Evolutionary conservation across 1,284 basidiomycete species (phyloP).

Genomic region (Marasmius oreades): DNA sequence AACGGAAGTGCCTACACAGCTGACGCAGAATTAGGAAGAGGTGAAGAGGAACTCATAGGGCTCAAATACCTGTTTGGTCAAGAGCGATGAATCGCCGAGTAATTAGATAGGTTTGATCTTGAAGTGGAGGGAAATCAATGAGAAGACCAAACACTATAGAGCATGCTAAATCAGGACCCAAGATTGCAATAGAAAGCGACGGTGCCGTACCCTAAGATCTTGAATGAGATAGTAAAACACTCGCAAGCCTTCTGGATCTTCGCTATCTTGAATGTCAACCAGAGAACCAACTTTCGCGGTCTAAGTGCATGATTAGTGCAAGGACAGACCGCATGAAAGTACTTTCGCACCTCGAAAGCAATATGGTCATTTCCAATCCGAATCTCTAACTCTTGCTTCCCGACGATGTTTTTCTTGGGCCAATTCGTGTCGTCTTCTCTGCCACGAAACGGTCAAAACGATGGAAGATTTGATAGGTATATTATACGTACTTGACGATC

Average conservation of each 20-base stretch:
- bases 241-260: conserved; percentile 96
- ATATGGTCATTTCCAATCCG: conserved; percentile 94
- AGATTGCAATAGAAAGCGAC: not conserved
- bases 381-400: conserved; percentile 96
- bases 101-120: conserved; percentile 96
- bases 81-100: not conserved
- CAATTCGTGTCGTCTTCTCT: conserved; percentile 98
- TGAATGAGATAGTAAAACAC: conserved; percentile 99
- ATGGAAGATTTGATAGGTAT: not conserved
- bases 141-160: conserved; percentile 91
- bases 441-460: conserved; percentile 12
- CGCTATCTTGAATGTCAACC: conserved; percentile 95
- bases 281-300: conserved; percentile 97
- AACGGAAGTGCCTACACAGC: not conserved
- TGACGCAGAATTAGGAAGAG: conserved; percentile 10
- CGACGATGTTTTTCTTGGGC: conserved; percentile 98
- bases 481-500: conserved; percentile 80
- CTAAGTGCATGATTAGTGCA: conserved; percentile 36
- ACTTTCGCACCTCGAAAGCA: conserved; percentile 84
- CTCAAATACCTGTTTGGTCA: conserved; percentile 12
- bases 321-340: not conserved
- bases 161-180: conserved; percentile 1
- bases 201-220: conserved; percentile 79
- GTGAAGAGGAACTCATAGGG: conserved; percentile 5
- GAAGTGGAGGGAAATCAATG: conserved; percentile 96